Evolutionary conservation across 768 basidiomycete genomes (phyloP).

Genomic region (Russula foetens): DNA sequence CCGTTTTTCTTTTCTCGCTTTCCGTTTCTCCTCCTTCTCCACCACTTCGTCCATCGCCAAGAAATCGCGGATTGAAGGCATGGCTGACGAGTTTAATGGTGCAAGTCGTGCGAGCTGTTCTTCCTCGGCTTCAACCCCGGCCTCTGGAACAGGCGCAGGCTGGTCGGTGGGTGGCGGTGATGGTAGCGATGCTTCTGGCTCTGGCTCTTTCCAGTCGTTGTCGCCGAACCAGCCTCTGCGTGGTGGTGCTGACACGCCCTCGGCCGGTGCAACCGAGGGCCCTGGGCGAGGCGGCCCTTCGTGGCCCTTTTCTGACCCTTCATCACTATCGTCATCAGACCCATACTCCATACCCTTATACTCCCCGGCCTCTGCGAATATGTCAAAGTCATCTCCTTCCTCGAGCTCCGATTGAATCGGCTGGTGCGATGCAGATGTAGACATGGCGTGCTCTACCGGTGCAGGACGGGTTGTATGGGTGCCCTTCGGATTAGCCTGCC

Average conservation of each 20-base stretch:
- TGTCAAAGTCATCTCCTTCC: constrained; percentile 75
- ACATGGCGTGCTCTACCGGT: background rate
- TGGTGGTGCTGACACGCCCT: background rate
- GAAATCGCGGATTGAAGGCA: constrained; percentile 79
- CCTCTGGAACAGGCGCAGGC: constrained; percentile 30
- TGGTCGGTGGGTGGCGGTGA: background rate
- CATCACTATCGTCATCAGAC: constrained; percentile 30
- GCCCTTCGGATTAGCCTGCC: background rate
- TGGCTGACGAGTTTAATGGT: constrained; percentile 68
- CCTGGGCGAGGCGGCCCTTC: background rate
- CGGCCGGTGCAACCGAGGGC: background rate
- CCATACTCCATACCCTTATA: constrained; percentile 64
- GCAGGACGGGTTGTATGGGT: constrained; percentile 2
- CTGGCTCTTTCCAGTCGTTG: background rate
- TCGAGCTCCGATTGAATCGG: constrained; percentile 32
- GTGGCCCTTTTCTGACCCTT: background rate
- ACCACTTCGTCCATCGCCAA: constrained; percentile 68
- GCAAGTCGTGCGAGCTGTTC: constrained; percentile 48
- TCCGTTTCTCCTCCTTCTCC: constrained; percentile 56
- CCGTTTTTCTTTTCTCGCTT: constrained; percentile 70
- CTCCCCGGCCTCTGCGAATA: constrained; percentile 80
- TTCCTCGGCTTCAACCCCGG: constrained; percentile 36
- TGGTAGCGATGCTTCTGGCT: background rate
- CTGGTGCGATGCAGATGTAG: constrained; percentile 14
- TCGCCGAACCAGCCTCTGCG: constrained; percentile 15